A percentile compares a stretch with the other conserved stretches of the same genome.
Conservation (phyloP, 805 yeast species). For the Saccharomycopsis selenospora region DNA sequence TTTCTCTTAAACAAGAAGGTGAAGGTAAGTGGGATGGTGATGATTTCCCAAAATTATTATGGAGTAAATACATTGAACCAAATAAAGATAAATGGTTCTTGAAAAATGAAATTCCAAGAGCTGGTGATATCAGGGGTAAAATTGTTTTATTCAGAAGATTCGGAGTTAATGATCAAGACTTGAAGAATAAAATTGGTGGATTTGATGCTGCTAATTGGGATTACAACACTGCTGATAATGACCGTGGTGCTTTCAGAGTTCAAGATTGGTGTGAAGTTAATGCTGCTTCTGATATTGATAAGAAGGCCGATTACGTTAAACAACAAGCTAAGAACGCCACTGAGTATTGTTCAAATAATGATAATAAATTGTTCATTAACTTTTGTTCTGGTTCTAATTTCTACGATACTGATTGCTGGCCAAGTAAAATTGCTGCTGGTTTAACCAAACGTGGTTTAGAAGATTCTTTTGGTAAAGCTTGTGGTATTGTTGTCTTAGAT, state of each 20-base stretch:
- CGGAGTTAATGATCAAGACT: slow-evolving; percentile 45
- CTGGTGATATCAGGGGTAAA: slow-evolving; percentile 63
- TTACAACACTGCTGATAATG: slow-evolving; percentile 60
- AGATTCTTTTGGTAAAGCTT: slow-evolving; percentile 44
- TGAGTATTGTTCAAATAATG: slow-evolving; percentile 38
- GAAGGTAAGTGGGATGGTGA: slow-evolving; percentile 59
- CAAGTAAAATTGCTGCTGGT: slow-evolving; percentile 53
- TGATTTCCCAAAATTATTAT: slow-evolving; percentile 56
- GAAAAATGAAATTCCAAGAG: slow-evolving; percentile 44
- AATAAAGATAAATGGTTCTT: slow-evolving; percentile 55
- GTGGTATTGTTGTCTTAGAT: slow-evolving; percentile 63
- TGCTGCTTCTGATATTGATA: slow-evolving; percentile 42
- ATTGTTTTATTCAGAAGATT: slow-evolving; percentile 61
- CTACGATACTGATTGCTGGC: slow-evolving; percentile 70
- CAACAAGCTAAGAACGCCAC: slow-evolving; percentile 47
- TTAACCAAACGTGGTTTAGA: slow-evolving; percentile 38
- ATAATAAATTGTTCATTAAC: slow-evolving; percentile 54
- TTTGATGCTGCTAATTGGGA: slow-evolving; percentile 62
- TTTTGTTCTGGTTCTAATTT: slow-evolving; percentile 71
- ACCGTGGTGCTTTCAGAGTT: slow-evolving; percentile 52
- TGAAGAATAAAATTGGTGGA: slow-evolving; percentile 41
- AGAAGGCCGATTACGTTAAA: slow-evolving; percentile 51
- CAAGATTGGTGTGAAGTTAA: slow-evolving; percentile 71
- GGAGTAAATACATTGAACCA: slow-evolving; percentile 47
- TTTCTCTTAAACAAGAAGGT: slow-evolving; percentile 72